These are phyloP conservation scores for Diutina rugosa DNA, from an alignment of 1,139 yeast genomes.

Conservation along the genomic window DNA sequence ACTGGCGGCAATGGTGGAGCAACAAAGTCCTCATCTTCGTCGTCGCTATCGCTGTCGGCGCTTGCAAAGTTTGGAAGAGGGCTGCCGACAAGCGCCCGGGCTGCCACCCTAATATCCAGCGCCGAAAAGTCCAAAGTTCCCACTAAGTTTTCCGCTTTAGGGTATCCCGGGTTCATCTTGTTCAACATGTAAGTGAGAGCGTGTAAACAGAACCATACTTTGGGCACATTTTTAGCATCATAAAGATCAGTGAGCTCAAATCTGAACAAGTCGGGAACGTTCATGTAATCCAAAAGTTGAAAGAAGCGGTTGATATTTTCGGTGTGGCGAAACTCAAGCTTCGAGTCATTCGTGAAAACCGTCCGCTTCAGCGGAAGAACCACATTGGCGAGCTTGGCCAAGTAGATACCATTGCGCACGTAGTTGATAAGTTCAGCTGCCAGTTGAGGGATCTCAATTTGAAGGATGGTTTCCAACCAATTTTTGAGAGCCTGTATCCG, in stretches of 20 bases:
- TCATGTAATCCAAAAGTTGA: constrained; percentile 52
- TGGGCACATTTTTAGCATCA: constrained; percentile 86
- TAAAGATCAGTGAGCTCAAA: constrained; percentile 89
- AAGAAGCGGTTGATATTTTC: constrained; percentile 87
- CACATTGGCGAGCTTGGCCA: constrained; percentile 67
- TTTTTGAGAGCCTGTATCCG: constrained; percentile 77
- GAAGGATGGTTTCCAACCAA: constrained; percentile 30
- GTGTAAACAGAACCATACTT: constrained; percentile 87
- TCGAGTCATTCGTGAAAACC: constrained; percentile 30
- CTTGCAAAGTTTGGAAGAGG: constrained; percentile 53
- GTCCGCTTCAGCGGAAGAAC: constrained; percentile 55
- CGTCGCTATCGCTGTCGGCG: constrained; percentile 17
- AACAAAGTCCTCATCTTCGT: background rate
- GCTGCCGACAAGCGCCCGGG: constrained; percentile 48
- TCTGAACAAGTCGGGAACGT: constrained; percentile 75
- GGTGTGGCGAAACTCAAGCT: constrained; percentile 77
- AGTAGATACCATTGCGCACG: constrained; percentile 69
- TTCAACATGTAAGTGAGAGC: constrained; percentile 55
- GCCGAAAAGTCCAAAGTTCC: constrained; percentile 51
- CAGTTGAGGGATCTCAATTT: constrained; percentile 45
- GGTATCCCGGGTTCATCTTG: background rate
- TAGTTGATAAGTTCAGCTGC: constrained; percentile 37
- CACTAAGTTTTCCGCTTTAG: constrained; percentile 32
- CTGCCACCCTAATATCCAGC: constrained; percentile 58
- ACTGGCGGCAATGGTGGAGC: background rate